These are phyloP conservation scores for Curvularia eragrostidis DNA, from an alignment of 2,329 filamentous ascomycete genomes.

Conservation along the genomic window DNA sequence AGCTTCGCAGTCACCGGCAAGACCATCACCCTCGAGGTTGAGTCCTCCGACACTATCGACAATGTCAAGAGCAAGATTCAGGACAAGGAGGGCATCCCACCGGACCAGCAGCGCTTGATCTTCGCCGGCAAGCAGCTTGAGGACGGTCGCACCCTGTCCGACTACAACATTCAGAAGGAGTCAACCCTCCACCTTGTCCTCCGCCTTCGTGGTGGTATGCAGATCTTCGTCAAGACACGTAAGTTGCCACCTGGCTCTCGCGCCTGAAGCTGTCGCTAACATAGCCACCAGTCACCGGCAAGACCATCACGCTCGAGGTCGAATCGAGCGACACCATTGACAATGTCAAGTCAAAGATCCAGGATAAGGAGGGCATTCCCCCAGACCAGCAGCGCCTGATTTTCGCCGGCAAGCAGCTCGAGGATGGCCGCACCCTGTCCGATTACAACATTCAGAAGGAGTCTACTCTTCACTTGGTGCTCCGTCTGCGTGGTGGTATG, in stretches of 20 bases:
- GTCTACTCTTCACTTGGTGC: conserved; percentile 75
- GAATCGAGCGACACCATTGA: conserved; percentile 52
- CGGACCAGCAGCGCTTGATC: conserved; percentile 95
- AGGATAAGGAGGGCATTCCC: conserved; percentile 66
- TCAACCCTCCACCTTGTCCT: conserved; percentile 77
- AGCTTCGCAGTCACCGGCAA: conserved; percentile 64
- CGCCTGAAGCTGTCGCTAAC: conserved; percentile 37
- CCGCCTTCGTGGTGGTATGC: conserved; percentile 70
- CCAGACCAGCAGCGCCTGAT: conserved; percentile 66
- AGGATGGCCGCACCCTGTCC: conserved; percentile 63
- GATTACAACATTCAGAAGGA: conserved; percentile 66
- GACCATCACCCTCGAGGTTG: conserved; percentile 72
- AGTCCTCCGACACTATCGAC: conserved; percentile 86
- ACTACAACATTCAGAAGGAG: conserved; percentile 94
- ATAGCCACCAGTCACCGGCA: conserved; percentile 60
- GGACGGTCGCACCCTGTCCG: conserved; percentile 86
- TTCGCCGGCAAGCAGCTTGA: conserved; percentile 98
- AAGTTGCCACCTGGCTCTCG: conserved; percentile 40
- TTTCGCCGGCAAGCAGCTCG: conserved; percentile 65
- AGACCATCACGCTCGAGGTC: conserved; percentile 59
- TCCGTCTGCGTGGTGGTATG: conserved; percentile 72
- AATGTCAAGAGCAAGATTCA: conserved; percentile 98
- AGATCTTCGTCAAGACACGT: conserved; percentile 69
- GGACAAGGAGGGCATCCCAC: conserved; percentile 96
- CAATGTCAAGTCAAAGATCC: conserved; percentile 56